phyloP scores from a whole-genome alignment of 805 yeast species.

The Saccharomyces paradoxus region DNA sequence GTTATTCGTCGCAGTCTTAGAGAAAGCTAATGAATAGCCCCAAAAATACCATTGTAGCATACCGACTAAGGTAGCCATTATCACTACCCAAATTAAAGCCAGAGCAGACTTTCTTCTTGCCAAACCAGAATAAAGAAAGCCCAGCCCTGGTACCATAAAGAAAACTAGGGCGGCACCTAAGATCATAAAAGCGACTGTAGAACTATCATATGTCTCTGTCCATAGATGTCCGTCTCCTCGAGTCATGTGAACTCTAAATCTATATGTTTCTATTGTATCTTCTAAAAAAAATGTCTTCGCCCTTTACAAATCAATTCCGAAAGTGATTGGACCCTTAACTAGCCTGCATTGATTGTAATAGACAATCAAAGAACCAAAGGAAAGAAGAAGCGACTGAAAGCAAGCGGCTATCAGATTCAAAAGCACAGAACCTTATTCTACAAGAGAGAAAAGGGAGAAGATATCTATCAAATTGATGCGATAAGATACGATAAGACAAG shows the following conservation, averaged over 20 bases:
- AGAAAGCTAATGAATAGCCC: conserved; percentile 93
- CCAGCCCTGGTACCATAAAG: conserved; percentile 92
- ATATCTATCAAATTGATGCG: background rate
- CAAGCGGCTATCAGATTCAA: background rate
- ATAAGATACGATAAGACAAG: background rate
- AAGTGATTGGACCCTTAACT: background rate
- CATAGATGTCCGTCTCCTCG: conserved; percentile 13
- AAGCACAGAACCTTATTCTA: background rate
- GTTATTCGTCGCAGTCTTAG: conserved; percentile 60
- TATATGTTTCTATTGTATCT: background rate
- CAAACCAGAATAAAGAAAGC: conserved; percentile 83
- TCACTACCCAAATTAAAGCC: conserved; percentile 73
- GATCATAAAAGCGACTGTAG: conserved; percentile 44
- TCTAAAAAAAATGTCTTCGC: background rate
- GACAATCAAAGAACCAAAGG: background rate
- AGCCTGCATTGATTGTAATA: background rate
- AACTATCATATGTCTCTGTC: conserved; percentile 37
- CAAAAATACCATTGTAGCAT: conserved; percentile 93
- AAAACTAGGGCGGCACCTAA: conserved; percentile 65
- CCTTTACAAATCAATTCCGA: background rate
- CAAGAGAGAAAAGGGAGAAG: background rate
- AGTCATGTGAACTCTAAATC: conserved; percentile 2
- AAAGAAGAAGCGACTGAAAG: background rate
- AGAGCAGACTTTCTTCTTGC: conserved; percentile 87
- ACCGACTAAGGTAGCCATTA: conserved; percentile 65